Conservation (phyloP, 352 stramenopile species). For the Blastocystis hominis region DNA sequence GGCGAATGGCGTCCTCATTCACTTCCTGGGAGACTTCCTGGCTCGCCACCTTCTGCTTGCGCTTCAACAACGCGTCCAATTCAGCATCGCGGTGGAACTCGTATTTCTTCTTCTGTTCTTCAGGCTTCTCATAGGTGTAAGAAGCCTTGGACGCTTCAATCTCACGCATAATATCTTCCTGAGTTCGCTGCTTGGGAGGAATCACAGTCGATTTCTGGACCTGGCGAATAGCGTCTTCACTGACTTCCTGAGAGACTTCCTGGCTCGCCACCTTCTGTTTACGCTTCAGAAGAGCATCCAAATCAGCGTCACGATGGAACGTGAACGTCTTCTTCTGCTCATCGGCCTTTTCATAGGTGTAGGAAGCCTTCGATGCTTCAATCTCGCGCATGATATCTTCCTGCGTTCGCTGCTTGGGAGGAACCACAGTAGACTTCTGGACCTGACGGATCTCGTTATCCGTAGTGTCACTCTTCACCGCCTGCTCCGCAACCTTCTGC, state of each 20-base stretch:
- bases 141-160: background rate
- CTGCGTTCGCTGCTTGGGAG: background rate
- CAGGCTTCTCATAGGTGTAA: background rate
- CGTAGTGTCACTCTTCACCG: background rate
- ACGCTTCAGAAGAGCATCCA: slow-evolving; percentile 16
- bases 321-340: slow-evolving; percentile 39
- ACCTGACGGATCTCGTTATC: slow-evolving; percentile 18
- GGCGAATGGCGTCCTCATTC: slow-evolving; percentile 11
- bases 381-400: slow-evolving; percentile 17
- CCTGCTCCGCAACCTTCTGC: slow-evolving; percentile 42
- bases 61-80: slow-evolving; percentile 30
- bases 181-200: slow-evolving; percentile 9
- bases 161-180: slow-evolving; percentile 15
- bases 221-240: slow-evolving; percentile 37
- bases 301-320: slow-evolving; percentile 18
- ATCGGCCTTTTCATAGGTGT: slow-evolving; percentile 9
- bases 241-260: background rate
- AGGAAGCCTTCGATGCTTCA: background rate
- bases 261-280: slow-evolving; percentile 46
- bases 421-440: slow-evolving; percentile 42
- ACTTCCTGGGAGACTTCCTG: background rate
- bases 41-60: slow-evolving; percentile 29
- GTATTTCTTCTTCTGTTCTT: slow-evolving; percentile 44
- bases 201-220: slow-evolving; percentile 32
- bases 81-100: slow-evolving; percentile 11